phyloP scores from a whole-genome alignment of 805 yeast species.

The Pichia paraexigua region DNA sequence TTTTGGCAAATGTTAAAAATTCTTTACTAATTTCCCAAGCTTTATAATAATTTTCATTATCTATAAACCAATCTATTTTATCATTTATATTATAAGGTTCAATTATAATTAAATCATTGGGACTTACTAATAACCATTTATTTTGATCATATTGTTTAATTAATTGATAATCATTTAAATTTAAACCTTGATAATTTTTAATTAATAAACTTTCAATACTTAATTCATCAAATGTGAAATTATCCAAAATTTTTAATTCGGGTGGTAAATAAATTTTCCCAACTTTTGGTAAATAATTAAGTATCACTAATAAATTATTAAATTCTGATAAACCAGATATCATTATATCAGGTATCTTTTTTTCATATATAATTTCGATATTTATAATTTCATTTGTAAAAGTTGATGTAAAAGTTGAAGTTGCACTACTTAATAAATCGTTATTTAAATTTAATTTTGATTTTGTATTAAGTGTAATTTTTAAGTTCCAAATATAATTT shows the following conservation, averaged over 20 bases:
- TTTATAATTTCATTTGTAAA: slow-evolving; percentile 28
- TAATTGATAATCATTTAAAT: slow-evolving; percentile 74
- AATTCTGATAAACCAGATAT: slow-evolving; percentile 76
- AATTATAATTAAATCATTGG: slow-evolving; percentile 74
- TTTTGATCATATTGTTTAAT: slow-evolving; percentile 10
- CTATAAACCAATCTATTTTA: slow-evolving; percentile 63
- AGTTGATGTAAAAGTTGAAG: slow-evolving; percentile 41
- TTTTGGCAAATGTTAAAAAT: slow-evolving; percentile 40
- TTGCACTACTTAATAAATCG: slow-evolving; percentile 44
- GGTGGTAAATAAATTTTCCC: slow-evolving; percentile 40
- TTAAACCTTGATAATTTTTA: slow-evolving; percentile 47
- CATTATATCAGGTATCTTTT: slow-evolving; percentile 41
- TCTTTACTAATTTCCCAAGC: slow-evolving; percentile 77
- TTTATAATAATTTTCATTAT: slow-evolving; percentile 42
- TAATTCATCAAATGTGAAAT: slow-evolving; percentile 58
- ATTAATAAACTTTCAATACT: slow-evolving; percentile 74
- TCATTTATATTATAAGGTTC: slow-evolving; percentile 65
- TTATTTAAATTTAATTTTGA: neutral
- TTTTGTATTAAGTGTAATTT: neutral
- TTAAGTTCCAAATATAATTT: slow-evolving; percentile 59
- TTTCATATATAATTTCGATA: slow-evolving; percentile 39
- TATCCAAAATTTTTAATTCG: slow-evolving; percentile 63
- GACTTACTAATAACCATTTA: slow-evolving; percentile 63
- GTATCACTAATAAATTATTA: slow-evolving; percentile 55
- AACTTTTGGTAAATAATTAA: slow-evolving; percentile 39